Percentiles rank a stretch among this genome's conserved stretches.
Evolutionary conservation across 495 filamentous ascomycete genomes (phyloP).

Genomic region (Geoglossum glabrum): DNA sequence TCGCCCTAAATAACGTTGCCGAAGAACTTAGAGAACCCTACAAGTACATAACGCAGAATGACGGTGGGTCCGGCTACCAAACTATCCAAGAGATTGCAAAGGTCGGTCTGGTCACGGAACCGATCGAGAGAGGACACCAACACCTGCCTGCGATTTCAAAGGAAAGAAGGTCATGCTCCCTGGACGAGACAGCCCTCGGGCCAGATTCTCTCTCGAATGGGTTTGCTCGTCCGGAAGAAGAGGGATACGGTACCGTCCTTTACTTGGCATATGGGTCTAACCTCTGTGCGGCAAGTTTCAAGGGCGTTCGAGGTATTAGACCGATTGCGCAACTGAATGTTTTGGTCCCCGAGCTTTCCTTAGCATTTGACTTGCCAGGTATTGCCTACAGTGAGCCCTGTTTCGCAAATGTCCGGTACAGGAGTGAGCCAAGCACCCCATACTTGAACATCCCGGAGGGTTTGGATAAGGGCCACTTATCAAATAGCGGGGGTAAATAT

Average conservation of each 20-base stretch:
- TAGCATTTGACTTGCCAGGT: conserved; percentile 74
- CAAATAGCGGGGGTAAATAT: conserved; percentile 12
- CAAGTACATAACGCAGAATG: not conserved
- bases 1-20: not conserved
- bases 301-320: conserved; percentile 49
- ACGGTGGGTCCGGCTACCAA: not conserved
- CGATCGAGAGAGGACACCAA: not conserved
- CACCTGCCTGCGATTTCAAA: not conserved
- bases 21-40: not conserved
- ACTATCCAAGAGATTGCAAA: not conserved
- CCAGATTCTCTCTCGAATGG: not conserved
- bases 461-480: conserved; percentile 17
- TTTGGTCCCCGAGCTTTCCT: conserved; percentile 47
- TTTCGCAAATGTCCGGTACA: conserved; percentile 60
- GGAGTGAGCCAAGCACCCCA: conserved; percentile 22
- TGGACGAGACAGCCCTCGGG: conserved; percentile 6
- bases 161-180: not conserved
- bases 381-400: conserved; percentile 79
- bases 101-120: not conserved
- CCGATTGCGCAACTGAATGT: conserved; percentile 65
- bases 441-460: conserved; percentile 12
- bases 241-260: conserved; percentile 35
- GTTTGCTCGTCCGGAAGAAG: not conserved
- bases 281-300: conserved; percentile 54
- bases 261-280: conserved; percentile 97